Evolutionary conservation across 1,139 yeast species (phyloP), one percentile per base, ranked within the genome.

Genomic region (Geotrichum bryndzae): DNA sequence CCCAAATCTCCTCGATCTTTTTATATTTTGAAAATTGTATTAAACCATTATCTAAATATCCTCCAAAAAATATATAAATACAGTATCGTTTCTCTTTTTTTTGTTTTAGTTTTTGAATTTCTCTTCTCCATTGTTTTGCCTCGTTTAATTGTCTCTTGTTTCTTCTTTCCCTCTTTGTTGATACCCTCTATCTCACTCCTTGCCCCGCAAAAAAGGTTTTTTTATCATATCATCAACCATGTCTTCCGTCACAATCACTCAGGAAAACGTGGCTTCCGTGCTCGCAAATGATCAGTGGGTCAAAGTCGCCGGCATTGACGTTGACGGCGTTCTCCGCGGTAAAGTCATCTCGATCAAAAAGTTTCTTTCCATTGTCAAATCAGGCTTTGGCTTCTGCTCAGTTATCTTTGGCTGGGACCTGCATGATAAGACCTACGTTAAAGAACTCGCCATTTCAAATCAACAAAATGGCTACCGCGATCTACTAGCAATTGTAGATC

Each of bases 391-490:
- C 7, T 74, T 74, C 63, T 73, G 76, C 66, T 66, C 71, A 25
- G 77, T 75, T 35, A 68, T 74, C 33, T 75, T 74, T 59, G 77
- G 77, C 45, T 75, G 77, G 78, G 78, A 75, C 60, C 70, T 72
- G 73, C 76, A 72, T 62, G 78, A 75, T 63, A 66, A 64, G 57
- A 69, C 72, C 25, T 75, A 75, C 61, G 62, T 67, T 27, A 63
- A 62, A 23, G 74, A 71, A 22, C 66, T 71, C 35, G 54, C 64
- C 35, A 67, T 75, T n/a, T 70, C 75, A 13, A 72, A 70, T 60
- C 66, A 70, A 22, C 71, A 66, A 13, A 73, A 72, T 53, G 78
- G 78, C 18, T 75, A 72, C 64, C 61, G 72, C 18, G 78, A 75
- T 64, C 61, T 75, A 56, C 60, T 63, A 45, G 76, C 77, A 15